A percentile compares a stretch with the other conserved stretches of the same genome.
phyloP scores from a whole-genome alignment of 495 filamentous ascomycete species.

The Aspergillus kassunensis region DNA sequence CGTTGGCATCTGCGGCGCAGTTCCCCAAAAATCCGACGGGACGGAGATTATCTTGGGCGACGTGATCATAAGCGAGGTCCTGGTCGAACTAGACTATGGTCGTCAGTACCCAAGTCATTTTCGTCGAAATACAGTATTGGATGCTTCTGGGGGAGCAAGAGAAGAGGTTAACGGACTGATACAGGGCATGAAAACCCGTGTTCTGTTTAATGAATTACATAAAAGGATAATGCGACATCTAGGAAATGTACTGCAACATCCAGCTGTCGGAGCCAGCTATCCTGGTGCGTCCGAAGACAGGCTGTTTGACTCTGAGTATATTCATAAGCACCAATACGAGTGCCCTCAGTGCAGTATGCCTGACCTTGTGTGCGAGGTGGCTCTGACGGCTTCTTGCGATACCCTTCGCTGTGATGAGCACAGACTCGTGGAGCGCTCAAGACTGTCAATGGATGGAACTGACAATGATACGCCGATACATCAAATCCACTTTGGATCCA shows the following conservation, averaged over 20 bases:
- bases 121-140: conserved; percentile 10
- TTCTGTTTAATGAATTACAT: conserved; percentile 12
- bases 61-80: conserved; percentile 32
- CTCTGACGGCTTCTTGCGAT: conserved; percentile 5
- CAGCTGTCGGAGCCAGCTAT: neutral
- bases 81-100: conserved; percentile 32
- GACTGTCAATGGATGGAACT: neutral
- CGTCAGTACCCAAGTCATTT: conserved; percentile 20
- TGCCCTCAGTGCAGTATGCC: neutral
- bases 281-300: conserved; percentile 17
- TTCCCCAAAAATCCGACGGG: conserved; percentile 15
- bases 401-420: conserved; percentile 9
- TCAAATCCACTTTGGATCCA: conserved; percentile 21
- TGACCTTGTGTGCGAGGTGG: conserved; percentile 6
- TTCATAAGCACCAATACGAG: conserved; percentile 16
- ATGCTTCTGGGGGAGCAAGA: neutral
- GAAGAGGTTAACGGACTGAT: conserved; percentile 3
- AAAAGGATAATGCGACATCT: neutral
- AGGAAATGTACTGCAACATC: neutral
- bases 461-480: neutral
- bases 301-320: conserved; percentile 15
- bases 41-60: conserved; percentile 36
- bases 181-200: neutral
- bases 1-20: conserved; percentile 30
- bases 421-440: conserved; percentile 3